phyloP scores from a whole-genome alignment of 495 filamentous ascomycete genomes.

The Talaromyces ruber region DNA sequence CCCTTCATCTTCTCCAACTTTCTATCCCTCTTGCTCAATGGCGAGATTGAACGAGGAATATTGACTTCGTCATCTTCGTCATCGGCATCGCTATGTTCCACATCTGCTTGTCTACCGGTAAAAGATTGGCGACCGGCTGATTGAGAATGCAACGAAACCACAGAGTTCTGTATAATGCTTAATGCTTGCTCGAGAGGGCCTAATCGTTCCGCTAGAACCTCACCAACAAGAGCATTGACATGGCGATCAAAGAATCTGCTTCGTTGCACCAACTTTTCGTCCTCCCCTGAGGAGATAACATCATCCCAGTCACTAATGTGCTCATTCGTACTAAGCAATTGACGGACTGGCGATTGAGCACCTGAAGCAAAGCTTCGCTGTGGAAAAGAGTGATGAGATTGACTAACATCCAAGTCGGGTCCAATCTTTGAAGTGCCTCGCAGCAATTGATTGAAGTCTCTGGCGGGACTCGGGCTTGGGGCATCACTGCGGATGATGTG shows the following conservation, averaged over 20 bases:
- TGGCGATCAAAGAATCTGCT: slow-evolving; percentile 79
- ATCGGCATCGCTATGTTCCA: slow-evolving; percentile 81
- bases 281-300: slow-evolving; percentile 71
- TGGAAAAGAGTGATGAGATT: slow-evolving; percentile 29
- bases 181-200: slow-evolving; percentile 73
- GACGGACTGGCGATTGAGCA: slow-evolving; percentile 51
- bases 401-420: slow-evolving; percentile 26
- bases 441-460: slow-evolving; percentile 40
- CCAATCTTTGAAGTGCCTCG: slow-evolving; percentile 36
- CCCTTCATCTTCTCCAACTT: slow-evolving; percentile 76
- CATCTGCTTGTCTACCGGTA: slow-evolving; percentile 53
- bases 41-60: slow-evolving; percentile 43
- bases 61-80: slow-evolving; percentile 70
- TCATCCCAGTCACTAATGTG: slow-evolving; percentile 88
- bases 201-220: slow-evolving; percentile 66
- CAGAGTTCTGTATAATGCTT: slow-evolving; percentile 58
- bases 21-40: slow-evolving; percentile 60
- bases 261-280: slow-evolving; percentile 66
- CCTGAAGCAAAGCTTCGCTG: slow-evolving; percentile 26
- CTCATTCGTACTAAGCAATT: slow-evolving; percentile 55
- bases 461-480: slow-evolving; percentile 65
- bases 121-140: slow-evolving; percentile 28
- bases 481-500: slow-evolving; percentile 56
- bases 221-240: slow-evolving; percentile 75
- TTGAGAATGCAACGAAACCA: slow-evolving; percentile 42